Evolutionary conservation across 2,329 filamentous ascomycete species (phyloP).

Genomic region (Fusarium armeniacum): DNA sequence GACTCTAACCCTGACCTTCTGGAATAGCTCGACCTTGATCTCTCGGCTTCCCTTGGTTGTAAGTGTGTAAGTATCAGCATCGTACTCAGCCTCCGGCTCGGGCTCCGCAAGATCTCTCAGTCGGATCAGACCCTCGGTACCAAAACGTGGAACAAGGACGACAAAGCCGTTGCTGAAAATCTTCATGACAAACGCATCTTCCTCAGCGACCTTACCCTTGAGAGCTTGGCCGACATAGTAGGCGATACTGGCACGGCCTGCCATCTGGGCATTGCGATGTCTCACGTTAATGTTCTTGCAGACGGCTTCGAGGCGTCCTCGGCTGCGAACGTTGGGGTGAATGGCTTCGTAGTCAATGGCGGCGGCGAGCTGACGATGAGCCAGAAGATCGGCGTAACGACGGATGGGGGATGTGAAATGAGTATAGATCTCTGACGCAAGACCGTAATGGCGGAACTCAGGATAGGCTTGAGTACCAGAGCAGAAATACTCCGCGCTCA

Average conservation of each 20-base stretch:
- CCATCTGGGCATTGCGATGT: conserved; percentile 96
- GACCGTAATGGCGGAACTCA: conserved; percentile 96
- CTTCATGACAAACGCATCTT: conserved; percentile 96
- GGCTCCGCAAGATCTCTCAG: conserved; percentile 84
- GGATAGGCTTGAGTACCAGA: conserved; percentile 92
- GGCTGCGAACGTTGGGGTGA: conserved; percentile 84
- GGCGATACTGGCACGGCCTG: conserved; percentile 92
- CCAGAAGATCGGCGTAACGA: conserved; percentile 95
- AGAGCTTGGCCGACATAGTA: conserved; percentile 98
- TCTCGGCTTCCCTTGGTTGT: conserved; percentile 68
- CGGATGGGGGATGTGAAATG: conserved; percentile 98
- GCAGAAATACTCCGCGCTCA: conserved; percentile 98
- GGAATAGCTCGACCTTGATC: conserved; percentile 83
- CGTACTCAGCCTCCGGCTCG: conserved; percentile 85
- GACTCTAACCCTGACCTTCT: conserved; percentile 90
- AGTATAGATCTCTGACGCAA: conserved; percentile 97
- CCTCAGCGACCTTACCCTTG: conserved; percentile 79
- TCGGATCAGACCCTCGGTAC: conserved; percentile 92
- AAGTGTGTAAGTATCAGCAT: conserved; percentile 87
- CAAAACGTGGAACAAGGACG: conserved; percentile 94
- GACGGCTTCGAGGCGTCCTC: conserved; percentile 88
- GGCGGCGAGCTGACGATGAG: conserved; percentile 93
- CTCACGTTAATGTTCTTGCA: conserved; percentile 99
- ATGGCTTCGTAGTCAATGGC: conserved; percentile 93
- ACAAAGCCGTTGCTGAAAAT: conserved; percentile 98